These are phyloP conservation scores for Hyaloscypha bicolor DNA, from an alignment of 495 filamentous ascomycete genomes.

Conservation along the genomic window DNA sequence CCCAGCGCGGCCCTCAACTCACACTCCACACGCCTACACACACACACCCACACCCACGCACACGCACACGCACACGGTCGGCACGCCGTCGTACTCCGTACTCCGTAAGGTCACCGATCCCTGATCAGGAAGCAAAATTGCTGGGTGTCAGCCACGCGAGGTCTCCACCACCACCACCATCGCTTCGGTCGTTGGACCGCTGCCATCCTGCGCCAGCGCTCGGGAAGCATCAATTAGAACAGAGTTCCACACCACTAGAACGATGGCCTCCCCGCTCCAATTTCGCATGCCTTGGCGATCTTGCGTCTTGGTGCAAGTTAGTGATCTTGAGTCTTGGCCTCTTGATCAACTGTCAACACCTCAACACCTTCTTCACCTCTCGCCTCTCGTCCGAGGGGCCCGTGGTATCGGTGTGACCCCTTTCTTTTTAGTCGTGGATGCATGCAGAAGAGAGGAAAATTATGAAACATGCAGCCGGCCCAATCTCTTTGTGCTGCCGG, in stretches of 20 bases:
- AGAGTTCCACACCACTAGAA: not conserved
- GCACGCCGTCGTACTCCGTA: too few relatives aligned
- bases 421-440: not conserved
- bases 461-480: not conserved
- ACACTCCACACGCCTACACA: not conserved
- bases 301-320: too few relatives aligned
- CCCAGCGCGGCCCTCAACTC: not conserved
- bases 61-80: too few relatives aligned
- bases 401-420: not conserved
- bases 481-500: not conserved
- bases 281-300: not conserved
- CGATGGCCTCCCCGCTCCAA: not conserved
- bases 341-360: too few relatives aligned
- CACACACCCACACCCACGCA: too few relatives aligned
- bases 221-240: not conserved
- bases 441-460: not conserved
- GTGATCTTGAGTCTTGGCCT: too few relatives aligned
- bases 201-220: not conserved
- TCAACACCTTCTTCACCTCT: not conserved
- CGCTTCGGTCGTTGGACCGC: too few relatives aligned
- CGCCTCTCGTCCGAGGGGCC: not conserved
- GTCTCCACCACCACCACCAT: too few relatives aligned
- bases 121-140: too few relatives aligned
- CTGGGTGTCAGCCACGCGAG: too few relatives aligned
- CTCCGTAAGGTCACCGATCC: too few relatives aligned